Conservation (phyloP, 1,139 yeast genomes). For the Debaryomyces robertsiae region DNA sequence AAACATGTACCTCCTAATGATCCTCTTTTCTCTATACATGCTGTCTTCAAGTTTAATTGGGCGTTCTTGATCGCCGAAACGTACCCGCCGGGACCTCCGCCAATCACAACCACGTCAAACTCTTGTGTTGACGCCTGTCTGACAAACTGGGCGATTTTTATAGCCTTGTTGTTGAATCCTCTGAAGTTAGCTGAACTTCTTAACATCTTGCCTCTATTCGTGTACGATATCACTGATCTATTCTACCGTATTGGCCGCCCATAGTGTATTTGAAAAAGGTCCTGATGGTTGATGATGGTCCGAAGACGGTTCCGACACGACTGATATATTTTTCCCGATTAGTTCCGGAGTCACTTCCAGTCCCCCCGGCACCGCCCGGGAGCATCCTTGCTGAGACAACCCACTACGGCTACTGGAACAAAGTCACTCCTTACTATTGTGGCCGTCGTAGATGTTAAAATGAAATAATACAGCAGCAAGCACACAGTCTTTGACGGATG, state of each 20-base stretch:
- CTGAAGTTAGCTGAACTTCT: conserved; percentile 14
- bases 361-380: background rate
- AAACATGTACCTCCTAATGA: conserved; percentile 96
- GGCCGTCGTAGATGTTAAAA: too few species aligned
- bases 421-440: too few species aligned
- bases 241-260: background rate
- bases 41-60: conserved; percentile 90
- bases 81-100: conserved; percentile 99
- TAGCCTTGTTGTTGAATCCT: conserved; percentile 13
- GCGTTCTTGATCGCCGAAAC: conserved; percentile 99
- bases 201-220: conserved; percentile 13
- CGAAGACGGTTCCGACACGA: conserved; percentile 8
- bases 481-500: too few species aligned
- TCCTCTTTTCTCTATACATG: conserved; percentile 97
- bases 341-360: conserved; percentile 3
- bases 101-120: conserved; percentile 92
- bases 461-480: too few species aligned
- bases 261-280: background rate
- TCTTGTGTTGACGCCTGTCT: conserved; percentile 47
- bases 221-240: conserved; percentile 3
- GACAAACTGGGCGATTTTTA: conserved; percentile 29
- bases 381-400: background rate
- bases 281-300: conserved; percentile 10
- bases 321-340: background rate
- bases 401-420: too few species aligned